Base-by-base conservation (phyloP, 495 filamentous ascomycete genomes). In the Cudoniella acicularis region DNA sequence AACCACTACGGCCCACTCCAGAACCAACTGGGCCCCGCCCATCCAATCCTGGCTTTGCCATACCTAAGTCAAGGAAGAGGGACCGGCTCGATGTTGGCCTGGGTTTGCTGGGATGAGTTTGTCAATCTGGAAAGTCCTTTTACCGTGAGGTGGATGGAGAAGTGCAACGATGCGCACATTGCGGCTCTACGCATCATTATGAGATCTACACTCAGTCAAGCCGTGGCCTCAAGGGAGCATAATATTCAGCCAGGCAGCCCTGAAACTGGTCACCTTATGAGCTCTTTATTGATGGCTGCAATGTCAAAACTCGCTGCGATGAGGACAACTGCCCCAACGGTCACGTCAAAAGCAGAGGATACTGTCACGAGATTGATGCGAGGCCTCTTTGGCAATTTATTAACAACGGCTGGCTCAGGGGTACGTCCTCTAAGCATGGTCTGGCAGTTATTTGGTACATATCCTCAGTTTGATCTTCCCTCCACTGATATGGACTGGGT, bases 51-150 rank as follows among this genome's bases (percentile, higher is more conserved):
- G 22, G 58, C 58, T 0, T 41, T 60, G 9, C 58, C 58, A 50
- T 50, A 60, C 23, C 36, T 60, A 6, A 41, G 25, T n/a, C 59
- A 59, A 56, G 61, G 36, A 17, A 41, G 27, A 17, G 66, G 64
- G 24, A 40, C 6, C 8, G 66, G 66, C 49, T 68, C 66, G n/a
- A 68, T 68, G 66, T 43, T 68, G 45, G 66, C 66, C n/a, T 68
- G 64, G 64, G 64, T 68, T 23, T 68, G 66, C 49, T 68, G 66
- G 64, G 66, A 68, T 55, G 66, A 68, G 50, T 68, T 68, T 54
- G 66, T 68, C 57, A 62, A 64, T 18, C 66, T 68, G 26, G 26
- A 68, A 57, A 61, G 24, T 36, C 66, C 66, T 17, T 68, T 52
- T n/a, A 66, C 48, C 2, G 61, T 68, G 22, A 56, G 66, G 42